Conservation (phyloP, 148 eudicot species). For the Oxyria digyna region DNA sequence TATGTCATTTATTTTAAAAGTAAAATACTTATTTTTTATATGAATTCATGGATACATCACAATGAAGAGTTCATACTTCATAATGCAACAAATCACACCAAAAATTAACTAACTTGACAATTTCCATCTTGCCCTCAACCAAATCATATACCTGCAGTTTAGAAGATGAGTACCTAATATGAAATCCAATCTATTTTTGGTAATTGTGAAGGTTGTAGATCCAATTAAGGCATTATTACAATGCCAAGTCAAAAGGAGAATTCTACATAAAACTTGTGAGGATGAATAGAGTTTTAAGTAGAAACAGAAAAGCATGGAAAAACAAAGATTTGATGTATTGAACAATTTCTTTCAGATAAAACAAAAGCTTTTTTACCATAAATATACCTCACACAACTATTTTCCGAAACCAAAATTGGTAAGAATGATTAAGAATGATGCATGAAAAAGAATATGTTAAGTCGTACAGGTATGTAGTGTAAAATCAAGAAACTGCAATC, state of each 20-base stretch:
- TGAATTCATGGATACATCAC: neutral
- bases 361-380: neutral
- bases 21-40: neutral
- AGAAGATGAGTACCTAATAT: neutral
- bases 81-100: neutral
- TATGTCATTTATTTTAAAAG: neutral
- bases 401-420: neutral
- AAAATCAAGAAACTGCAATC: too few relatives aligned
- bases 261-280: neutral
- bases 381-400: neutral
- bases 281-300: neutral
- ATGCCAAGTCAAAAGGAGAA: neutral
- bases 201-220: neutral
- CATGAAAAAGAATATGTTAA: neutral
- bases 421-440: neutral
- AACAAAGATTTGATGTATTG: neutral
- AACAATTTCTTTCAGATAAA: neutral
- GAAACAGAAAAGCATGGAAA: neutral
- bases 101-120: conserved; percentile 62
- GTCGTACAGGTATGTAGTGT: too few relatives aligned
- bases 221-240: neutral
- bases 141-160: conserved; percentile 84
- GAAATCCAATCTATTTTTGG: neutral
- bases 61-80: neutral
- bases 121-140: conserved; percentile 94